Percentiles rank a stretch among this genome's conserved stretches.
phyloP scores from a whole-genome alignment of 345 rosid genomes.

The Streptanthus diversifolius region DNA sequence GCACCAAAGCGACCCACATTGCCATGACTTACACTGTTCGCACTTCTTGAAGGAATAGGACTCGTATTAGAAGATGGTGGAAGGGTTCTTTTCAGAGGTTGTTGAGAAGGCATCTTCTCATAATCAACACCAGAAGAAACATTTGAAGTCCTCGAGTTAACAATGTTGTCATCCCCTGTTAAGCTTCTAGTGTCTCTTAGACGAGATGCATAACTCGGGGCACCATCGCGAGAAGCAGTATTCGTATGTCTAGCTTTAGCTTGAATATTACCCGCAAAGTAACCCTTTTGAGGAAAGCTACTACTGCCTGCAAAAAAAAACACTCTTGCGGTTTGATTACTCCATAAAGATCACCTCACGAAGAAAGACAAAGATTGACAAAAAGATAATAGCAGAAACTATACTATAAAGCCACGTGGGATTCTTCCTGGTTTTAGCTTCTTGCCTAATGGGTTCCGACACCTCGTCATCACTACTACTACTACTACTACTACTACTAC shows the following conservation, averaged over 20 bases:
- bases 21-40: slow-evolving; percentile 32
- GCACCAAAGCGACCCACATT: slow-evolving; percentile 38
- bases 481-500: background rate
- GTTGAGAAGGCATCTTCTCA: slow-evolving; percentile 62
- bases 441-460: slow-evolving; percentile 3
- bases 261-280: slow-evolving; percentile 1
- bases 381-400: background rate
- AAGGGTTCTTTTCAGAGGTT: slow-evolving; percentile 63
- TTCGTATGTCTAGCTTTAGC: slow-evolving; percentile 10
- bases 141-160: slow-evolving; percentile 52
- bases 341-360: background rate
- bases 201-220: slow-evolving; percentile 21
- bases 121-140: slow-evolving; percentile 41
- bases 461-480: slow-evolving; percentile 16
- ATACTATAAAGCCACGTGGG: slow-evolving; percentile 27
- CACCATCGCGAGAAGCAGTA: slow-evolving; percentile 21
- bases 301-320: slow-evolving; percentile 2
- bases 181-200: slow-evolving; percentile 36
- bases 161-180: slow-evolving; percentile 41
- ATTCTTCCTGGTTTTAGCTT: slow-evolving; percentile 14
- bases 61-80: slow-evolving; percentile 47
- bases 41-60: slow-evolving; percentile 26
- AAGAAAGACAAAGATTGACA: background rate
- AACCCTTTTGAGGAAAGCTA: background rate
- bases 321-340: background rate